phyloP scores from a whole-genome alignment of 2,329 filamentous ascomycete species.

The Colletotrichum higginsianum region DNA sequence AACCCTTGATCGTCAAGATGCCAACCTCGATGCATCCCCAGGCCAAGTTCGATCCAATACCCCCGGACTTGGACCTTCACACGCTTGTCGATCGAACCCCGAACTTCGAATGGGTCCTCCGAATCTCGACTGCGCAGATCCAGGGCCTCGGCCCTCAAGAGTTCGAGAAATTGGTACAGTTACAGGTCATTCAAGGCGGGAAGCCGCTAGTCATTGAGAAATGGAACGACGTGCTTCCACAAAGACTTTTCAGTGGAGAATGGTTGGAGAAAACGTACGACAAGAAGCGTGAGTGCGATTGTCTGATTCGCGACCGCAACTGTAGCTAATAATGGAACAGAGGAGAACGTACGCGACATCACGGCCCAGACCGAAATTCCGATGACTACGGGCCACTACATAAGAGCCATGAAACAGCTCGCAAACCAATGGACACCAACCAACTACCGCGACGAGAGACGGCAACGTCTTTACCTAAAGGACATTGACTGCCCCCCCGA shows the following conservation, averaged over 20 bases:
- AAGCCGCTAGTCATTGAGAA: conserved; percentile 93
- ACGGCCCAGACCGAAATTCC: conserved; percentile 80
- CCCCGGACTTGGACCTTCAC: conserved; percentile 85
- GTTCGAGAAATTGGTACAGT: conserved; percentile 87
- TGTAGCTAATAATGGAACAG: conserved; percentile 59
- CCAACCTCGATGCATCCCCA: conserved; percentile 81
- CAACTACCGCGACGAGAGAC: conserved; percentile 83
- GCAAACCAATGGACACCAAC: conserved; percentile 84
- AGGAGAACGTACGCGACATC: conserved; percentile 89
- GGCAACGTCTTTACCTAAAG: conserved; percentile 94
- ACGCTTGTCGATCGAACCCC: conserved; percentile 81
- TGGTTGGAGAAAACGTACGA: conserved; percentile 88
- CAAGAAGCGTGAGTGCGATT: conserved; percentile 75
- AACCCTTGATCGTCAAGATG: conserved; percentile 68
- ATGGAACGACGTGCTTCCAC: conserved; percentile 83
- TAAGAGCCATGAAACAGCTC: conserved; percentile 87
- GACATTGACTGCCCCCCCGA: conserved; percentile 94
- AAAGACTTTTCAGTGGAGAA: conserved; percentile 81
- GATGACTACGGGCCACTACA: conserved; percentile 90
- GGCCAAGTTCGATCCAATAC: conserved; percentile 92
- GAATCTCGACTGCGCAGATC: conserved; percentile 85
- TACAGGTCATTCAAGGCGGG: conserved; percentile 87
- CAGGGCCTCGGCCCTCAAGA: conserved; percentile 81
- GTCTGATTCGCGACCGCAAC: background rate
- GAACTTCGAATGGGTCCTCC: conserved; percentile 90